Evolutionary conservation across 2,329 filamentous ascomycete species (phyloP), one percentile per base, ranked within the genome.

Genomic region (Sclerotinia nivalis): DNA sequence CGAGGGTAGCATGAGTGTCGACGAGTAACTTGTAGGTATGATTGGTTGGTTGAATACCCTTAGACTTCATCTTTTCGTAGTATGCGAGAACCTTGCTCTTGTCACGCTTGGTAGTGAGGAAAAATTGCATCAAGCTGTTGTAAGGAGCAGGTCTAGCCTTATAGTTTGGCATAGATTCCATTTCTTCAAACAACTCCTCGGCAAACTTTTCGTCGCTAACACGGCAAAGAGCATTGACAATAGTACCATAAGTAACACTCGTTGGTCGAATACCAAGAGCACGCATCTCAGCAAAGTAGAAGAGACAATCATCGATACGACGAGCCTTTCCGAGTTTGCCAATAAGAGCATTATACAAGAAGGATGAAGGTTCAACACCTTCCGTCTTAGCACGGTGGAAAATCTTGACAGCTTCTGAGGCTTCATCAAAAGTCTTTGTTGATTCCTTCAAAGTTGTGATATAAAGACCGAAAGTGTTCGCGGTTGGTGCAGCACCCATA

Each of bases 81-180:
- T 98, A 99, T 45, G 90, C 86, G 34, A 99, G 86, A 7, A 97
- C 95, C 88, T 98, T 98, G 80, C 86, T 83, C 82, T 96, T 95
- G 80, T 99, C 95, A 67, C 93, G 93, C 87, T 98, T 98, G 69
- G 95, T 98, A 70, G 93, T 97, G 75, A 98, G 85, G 87, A 98
- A 99, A 83, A 97, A 98, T 80, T 99, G 96, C 89, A 99, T 99
- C 89, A 99, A 92, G 81, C 93, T 97, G 85, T 99, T 97, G 86
- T 99, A 99, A 0, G 96, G 96, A 34, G 96, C 96, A 37, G 96
- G 94, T 13, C 96, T 91, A 54, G 96, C 93, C 85, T 97, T 98
- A 87, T 99, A 99, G 84, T 99, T 99, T 70, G 93, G 91, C 91
- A 97, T 97, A 60, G 91, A 89, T 84, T 99, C 96, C 96, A 99